Evolutionary conservation across 805 yeast genomes (phyloP), one percentile per base, ranked within the genome.

Genomic region (Groenewaldozyma tartarivorans): DNA sequence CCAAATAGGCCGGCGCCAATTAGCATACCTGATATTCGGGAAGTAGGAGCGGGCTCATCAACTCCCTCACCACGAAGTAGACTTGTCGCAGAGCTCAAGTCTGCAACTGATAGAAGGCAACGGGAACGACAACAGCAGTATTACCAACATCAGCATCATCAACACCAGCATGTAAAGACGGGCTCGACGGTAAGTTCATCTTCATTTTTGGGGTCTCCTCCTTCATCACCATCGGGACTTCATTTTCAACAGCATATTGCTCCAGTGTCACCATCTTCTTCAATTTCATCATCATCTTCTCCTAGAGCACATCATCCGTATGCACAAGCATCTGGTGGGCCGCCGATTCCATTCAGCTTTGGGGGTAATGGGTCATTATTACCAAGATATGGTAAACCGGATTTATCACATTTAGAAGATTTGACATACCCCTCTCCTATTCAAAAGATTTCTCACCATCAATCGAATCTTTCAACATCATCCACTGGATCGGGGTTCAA

Each of bases 101-200:
- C 48, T n/a, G 57, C 57, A 26, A 53, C 57, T 6, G 57, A 53
- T 29, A 36, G 57, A 2, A 44, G 57, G 15, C 49, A 48, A 20
- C 45, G 46, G 15, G 48, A 43, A 24, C 50, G 29, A 5, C 46
- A 30, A 27, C 37, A 39, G 39, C 46, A 32, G 39, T 29, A 17
- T 27, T 18, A 35, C 18, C 38, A 17, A 5, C 48, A 48, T 9
- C 48, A 42, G 35, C 41, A 39, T 32, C 44, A 33, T 31, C 45
- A 41, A 43, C 39, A 40, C 27, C 44, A 41, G 35, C 41, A 35
- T 15, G 31, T n/a, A n/a, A 24, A 24, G 29, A 22, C 41, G 33
- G 20, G 33, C 19, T 16, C 37, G 34, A 27, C 40, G 24, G 29
- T 41, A 37, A 32, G 40, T 19, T 29, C 42, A 35, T 20, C 43